Evolutionary conservation across 2,329 filamentous ascomycete species (phyloP).

Genomic region (Diaporthe citriasiana): DNA sequence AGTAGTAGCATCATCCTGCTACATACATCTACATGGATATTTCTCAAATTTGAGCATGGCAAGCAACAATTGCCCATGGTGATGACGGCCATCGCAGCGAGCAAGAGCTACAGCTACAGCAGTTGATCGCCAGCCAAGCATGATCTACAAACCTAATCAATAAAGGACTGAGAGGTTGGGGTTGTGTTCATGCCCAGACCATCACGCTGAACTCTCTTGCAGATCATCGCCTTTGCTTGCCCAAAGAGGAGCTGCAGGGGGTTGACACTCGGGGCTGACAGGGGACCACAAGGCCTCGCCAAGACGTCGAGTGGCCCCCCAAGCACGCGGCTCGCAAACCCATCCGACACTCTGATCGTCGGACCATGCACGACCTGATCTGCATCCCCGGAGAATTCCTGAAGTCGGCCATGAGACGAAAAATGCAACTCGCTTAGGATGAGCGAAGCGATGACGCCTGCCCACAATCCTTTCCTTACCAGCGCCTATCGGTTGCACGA

Average conservation of each 20-base stretch:
- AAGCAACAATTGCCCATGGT: neutral
- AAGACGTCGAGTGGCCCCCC: neutral
- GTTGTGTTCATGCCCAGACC: conserved; percentile 5
- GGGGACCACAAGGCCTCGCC: conserved; percentile 18
- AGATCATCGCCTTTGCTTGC: conserved; percentile 24
- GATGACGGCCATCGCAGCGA: neutral
- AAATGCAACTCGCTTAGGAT: conserved; percentile 24
- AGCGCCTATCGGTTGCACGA: neutral
- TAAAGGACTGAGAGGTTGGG: neutral
- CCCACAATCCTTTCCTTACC: too few relatives aligned
- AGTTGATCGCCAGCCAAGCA: conserved; percentile 14
- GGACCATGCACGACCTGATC: conserved; percentile 28
- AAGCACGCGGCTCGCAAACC: conserved; percentile 22
- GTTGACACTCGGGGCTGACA: neutral
- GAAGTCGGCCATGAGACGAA: conserved; percentile 26
- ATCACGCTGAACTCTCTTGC: neutral
- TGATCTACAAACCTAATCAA: conserved; percentile 31
- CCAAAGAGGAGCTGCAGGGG: conserved; percentile 9
- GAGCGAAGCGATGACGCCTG: neutral
- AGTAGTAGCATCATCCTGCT: too few relatives aligned
- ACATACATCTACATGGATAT: neutral
- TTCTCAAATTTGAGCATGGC: neutral
- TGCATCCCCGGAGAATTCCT: conserved; percentile 17
- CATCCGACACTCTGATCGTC: conserved; percentile 36
- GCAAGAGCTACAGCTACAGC: conserved; percentile 6